Evolutionary conservation across 2,329 filamentous ascomycete genomes (phyloP), one percentile per base, ranked within the genome.

Genomic region (Torrubiella hemipterigena): DNA sequence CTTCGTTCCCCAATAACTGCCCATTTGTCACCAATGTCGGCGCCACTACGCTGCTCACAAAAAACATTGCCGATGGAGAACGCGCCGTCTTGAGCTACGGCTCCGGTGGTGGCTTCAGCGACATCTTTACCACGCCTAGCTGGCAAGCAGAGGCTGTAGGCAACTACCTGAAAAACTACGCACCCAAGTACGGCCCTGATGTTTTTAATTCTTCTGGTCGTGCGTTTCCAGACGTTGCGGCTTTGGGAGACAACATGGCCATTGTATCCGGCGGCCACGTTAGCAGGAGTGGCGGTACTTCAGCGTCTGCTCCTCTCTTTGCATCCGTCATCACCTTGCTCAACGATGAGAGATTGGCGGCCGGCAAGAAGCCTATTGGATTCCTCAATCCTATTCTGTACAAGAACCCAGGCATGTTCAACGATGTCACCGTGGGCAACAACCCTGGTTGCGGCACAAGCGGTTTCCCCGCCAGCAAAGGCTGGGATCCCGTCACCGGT

Each of bases 1-100:
- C 63, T 1, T 47, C 50, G 3, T 67, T 67, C 42, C 63, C 64
- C 2, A 51, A 49, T 6, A 54, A 51, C 4, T 68, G 65, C 33
- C 64, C 65, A 0, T 69, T 59, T 41, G 46, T 68, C 16, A 65
- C 61, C 1, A 52, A 58, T 7, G 63, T 69, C 3, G 65, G 65
- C 20, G 65, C 63, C 11, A 68, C 65, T 1, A 54, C 64, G 42
- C 50, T 68, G 22, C 43, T 24, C 12, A 24, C 22, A 11, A 24
- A 24, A 11, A 14, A 24, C 22, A 24, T 24, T 14, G 14, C 12
- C 12, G 22, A 24, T 14, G 22, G 22, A 6, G 22, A 24, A 14
- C 22, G 22, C 11, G 22, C 22, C 22, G 22, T 24, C 10, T 54
- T 61, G 46, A 59, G 62, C 46, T 56, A 56, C 39, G 18, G 24